Evolutionary conservation across 768 basidiomycete genomes (phyloP), one percentile per base, ranked within the genome.

Genomic region (Boletales sp.): DNA sequence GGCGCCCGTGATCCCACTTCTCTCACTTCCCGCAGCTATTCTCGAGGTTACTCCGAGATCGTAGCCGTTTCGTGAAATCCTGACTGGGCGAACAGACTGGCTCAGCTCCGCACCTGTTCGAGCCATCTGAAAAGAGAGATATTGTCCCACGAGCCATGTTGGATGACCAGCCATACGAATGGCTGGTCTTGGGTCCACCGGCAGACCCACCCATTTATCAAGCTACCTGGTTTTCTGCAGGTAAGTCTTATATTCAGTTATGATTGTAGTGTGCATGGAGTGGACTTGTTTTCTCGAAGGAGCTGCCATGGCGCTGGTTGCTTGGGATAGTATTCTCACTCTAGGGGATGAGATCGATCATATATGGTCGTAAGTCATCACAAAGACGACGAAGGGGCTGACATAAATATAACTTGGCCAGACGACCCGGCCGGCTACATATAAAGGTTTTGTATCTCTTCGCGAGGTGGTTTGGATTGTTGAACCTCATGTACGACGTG

Each of bases 381-480:
- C 25, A 12, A 15, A 25, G 32, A 36, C n/a, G 11, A 30, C 0
- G 3, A 25, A 31, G 5, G 25, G 10, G 8, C 11, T 32, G 19
- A 30, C 30, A 15, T 12, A 31, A n/a, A 51, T 15, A 11, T 9
- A 2, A 1, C 15, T 36, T 30, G 31, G 13, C 33, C 30, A 61
- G 60, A 42, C 51, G 50, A 31, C n/a, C 52, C 2, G n/a, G 30
- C 19, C 18, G 53, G 17, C 9, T 25, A 13, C 19, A 53, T 11
- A 41, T 63, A 28, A 62, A 63, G 35, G 51, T 55, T 45, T 54
- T 62, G 48, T 62, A 53, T 43, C 44, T 62, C 21, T 53, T 62
- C 15, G 25, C 62, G 1, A 62, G 35, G 49, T 63, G 61, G 61
- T 61, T 61, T 39, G 61, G 61, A 46, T 15, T 62, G 31, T 3